A percentile compares a stretch with the other conserved stretches of the same genome.
These are phyloP conservation scores for Lojkania enalia DNA, from an alignment of 2,329 filamentous ascomycete species.

Conservation along the genomic window DNA sequence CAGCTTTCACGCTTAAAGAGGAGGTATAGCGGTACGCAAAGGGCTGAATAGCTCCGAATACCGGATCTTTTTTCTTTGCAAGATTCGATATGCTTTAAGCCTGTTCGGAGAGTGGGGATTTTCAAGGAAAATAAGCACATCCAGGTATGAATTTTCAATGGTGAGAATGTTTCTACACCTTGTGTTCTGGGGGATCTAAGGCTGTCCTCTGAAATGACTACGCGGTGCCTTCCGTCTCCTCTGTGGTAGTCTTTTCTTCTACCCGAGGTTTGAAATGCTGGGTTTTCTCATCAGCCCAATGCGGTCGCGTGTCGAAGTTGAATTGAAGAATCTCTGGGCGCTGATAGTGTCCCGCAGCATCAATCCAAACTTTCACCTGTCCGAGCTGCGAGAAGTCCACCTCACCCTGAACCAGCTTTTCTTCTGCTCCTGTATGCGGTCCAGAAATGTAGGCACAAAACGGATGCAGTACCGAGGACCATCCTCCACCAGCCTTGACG, in stretches of 20 bases:
- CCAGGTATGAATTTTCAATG: too few species aligned
- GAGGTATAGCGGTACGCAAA: too few species aligned
- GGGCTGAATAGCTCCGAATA: too few species aligned
- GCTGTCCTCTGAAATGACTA: too few species aligned
- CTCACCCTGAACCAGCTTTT: constrained; percentile 40
- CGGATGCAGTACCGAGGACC: constrained; percentile 41
- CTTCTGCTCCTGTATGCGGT: constrained; percentile 38
- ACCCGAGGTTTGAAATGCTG: constrained; percentile 23
- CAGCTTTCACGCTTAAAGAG: too few species aligned
- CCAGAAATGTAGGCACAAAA: constrained; percentile 42
- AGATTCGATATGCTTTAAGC: too few species aligned
- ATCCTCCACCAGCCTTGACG: constrained; percentile 41
- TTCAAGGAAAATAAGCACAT: too few species aligned
- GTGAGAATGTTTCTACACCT: too few species aligned
- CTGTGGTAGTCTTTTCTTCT: constrained; percentile 11
- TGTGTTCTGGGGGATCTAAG: too few species aligned
- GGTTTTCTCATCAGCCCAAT: constrained; percentile 39
- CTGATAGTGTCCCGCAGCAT: constrained; percentile 43
- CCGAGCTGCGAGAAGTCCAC: constrained; percentile 40
- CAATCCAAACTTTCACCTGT: constrained; percentile 44
- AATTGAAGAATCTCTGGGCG: constrained; percentile 43
- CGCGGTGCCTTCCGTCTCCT: background rate
- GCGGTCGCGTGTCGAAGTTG: constrained; percentile 28
- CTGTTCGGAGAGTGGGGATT: too few species aligned
- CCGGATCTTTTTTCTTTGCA: too few species aligned